These are phyloP conservation scores for Mycena sanguinolenta DNA, from an alignment of 768 basidiomycete species.

Conservation along the genomic window DNA sequence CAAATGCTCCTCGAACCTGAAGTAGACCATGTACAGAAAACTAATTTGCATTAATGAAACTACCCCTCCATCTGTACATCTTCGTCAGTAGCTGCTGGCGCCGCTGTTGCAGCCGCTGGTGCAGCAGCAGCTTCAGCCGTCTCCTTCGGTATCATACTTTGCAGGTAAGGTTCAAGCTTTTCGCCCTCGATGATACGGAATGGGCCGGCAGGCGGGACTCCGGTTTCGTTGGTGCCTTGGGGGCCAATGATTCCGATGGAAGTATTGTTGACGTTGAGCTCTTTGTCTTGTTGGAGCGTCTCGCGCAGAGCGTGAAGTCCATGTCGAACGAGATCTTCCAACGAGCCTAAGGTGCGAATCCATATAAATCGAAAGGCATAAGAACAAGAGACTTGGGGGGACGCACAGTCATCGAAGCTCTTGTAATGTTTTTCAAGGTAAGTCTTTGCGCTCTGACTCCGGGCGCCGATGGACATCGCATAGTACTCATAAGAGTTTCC, in stretches of 20 bases:
- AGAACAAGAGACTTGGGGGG: slow-evolving; percentile 6
- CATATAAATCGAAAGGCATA: slow-evolving; percentile 1
- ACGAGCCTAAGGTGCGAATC: slow-evolving; percentile 59
- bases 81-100: slow-evolving; percentile 64
- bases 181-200: slow-evolving; percentile 94
- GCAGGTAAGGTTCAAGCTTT: slow-evolving; percentile 77
- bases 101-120: slow-evolving; percentile 54
- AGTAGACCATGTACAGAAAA: slow-evolving; percentile 18
- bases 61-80: slow-evolving; percentile 91
- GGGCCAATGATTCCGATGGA: slow-evolving; percentile 94
- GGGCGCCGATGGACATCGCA: slow-evolving; percentile 98
- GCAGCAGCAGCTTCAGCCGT: slow-evolving; percentile 54
- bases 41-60: slow-evolving; percentile 41
- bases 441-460: slow-evolving; percentile 98
- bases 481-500: slow-evolving; percentile 98
- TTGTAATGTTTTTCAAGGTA: slow-evolving; percentile 97
- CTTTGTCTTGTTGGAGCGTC: slow-evolving; percentile 98
- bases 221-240: slow-evolving; percentile 68
- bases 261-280: slow-evolving; percentile 92
- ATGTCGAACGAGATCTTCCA: slow-evolving; percentile 92
- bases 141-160: slow-evolving; percentile 84
- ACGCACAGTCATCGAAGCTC: slow-evolving; percentile 87
- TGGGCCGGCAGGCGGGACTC: slow-evolving; percentile 63
- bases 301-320: slow-evolving; percentile 96
- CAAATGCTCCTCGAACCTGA: not conserved